Evolutionary conservation across 2,329 filamentous ascomycete species (phyloP).

Genomic region (Talaromyces sp.): DNA sequence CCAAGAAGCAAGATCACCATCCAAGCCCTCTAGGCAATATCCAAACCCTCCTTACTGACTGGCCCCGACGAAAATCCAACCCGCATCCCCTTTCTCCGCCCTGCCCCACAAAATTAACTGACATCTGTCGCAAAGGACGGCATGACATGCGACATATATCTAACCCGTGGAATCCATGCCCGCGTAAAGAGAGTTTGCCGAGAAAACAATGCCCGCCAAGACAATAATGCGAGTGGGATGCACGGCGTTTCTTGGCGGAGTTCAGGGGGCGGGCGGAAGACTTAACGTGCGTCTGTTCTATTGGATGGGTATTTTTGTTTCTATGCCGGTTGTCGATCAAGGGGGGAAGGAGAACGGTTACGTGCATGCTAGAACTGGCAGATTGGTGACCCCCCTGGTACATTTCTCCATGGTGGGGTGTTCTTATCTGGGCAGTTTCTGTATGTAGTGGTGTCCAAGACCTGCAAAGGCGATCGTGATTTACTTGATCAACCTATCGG

Average conservation of each 20-base stretch:
- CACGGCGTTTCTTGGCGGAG: slow-evolving; percentile 30
- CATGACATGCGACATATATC: not conserved
- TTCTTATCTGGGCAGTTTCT: too few relatives aligned
- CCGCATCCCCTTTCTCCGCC: not conserved
- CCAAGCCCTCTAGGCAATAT: not conserved
- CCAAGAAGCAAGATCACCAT: slow-evolving; percentile 11
- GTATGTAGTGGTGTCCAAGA: slow-evolving; percentile 8
- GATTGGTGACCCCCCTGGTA: too few relatives aligned
- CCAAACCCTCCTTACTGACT: not conserved
- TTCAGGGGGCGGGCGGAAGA: slow-evolving; percentile 11
- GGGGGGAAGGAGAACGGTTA: slow-evolving; percentile 1
- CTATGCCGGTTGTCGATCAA: not conserved
- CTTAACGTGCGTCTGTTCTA: not conserved
- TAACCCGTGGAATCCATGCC: not conserved
- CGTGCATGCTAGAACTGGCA: too few relatives aligned
- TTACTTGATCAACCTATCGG: slow-evolving; percentile 6
- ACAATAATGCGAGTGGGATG: slow-evolving; percentile 34
- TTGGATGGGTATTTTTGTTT: not conserved
- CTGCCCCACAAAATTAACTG: not conserved
- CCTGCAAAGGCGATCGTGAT: slow-evolving; percentile 18
- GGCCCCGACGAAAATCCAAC: not conserved
- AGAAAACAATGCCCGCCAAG: slow-evolving; percentile 17
- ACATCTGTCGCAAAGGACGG: too few relatives aligned
- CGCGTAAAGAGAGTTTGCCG: not conserved
- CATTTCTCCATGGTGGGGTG: not conserved